These are phyloP conservation scores for Metschnikowia lochheadii DNA, from an alignment of 805 yeast genomes.

Conservation along the genomic window DNA sequence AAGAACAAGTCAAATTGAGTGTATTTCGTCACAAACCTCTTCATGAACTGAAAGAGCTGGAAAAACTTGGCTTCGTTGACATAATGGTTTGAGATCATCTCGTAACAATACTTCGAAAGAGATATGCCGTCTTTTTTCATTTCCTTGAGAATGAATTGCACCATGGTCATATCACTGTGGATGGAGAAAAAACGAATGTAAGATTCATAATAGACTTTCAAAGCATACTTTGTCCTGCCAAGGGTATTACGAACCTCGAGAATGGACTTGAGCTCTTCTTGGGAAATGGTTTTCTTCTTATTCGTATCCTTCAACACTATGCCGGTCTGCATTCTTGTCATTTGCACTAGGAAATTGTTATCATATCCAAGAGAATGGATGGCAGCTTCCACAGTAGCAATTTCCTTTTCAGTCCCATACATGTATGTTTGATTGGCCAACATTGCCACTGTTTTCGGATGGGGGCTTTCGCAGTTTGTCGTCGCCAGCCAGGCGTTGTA, in stretches of 20 bases:
- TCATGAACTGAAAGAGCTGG: slow-evolving; percentile 25
- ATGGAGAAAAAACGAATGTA: slow-evolving; percentile 27
- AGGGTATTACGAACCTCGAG: slow-evolving; percentile 12
- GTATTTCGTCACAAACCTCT: slow-evolving; percentile 15
- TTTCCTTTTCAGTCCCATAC: slow-evolving; percentile 29
- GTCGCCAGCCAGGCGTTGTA: slow-evolving; percentile 27
- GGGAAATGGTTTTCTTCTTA: slow-evolving; percentile 23
- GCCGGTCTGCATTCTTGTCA: slow-evolving; percentile 21
- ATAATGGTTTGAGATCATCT: slow-evolving; percentile 25
- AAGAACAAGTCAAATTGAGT: slow-evolving; percentile 21
- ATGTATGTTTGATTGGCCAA: slow-evolving; percentile 27
- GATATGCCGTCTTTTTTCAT: slow-evolving; percentile 26
- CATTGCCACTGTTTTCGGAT: slow-evolving; percentile 24
- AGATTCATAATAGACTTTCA: slow-evolving; percentile 25
- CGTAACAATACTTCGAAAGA: slow-evolving; percentile 18
- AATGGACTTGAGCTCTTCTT: slow-evolving; percentile 25
- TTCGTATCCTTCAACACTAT: slow-evolving; percentile 26
- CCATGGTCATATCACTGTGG: slow-evolving; percentile 25
- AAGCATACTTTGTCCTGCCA: slow-evolving; percentile 13
- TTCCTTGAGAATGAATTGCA: slow-evolving; percentile 23
- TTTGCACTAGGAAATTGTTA: slow-evolving; percentile 23
- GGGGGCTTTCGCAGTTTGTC: slow-evolving; percentile 21
- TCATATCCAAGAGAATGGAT: slow-evolving; percentile 19
- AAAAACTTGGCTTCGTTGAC: slow-evolving; percentile 26
- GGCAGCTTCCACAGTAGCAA: slow-evolving; percentile 18